These are phyloP conservation scores for Solanum microdontum DNA, from an alignment of 257 asterid genomes.

Conservation along the genomic window DNA sequence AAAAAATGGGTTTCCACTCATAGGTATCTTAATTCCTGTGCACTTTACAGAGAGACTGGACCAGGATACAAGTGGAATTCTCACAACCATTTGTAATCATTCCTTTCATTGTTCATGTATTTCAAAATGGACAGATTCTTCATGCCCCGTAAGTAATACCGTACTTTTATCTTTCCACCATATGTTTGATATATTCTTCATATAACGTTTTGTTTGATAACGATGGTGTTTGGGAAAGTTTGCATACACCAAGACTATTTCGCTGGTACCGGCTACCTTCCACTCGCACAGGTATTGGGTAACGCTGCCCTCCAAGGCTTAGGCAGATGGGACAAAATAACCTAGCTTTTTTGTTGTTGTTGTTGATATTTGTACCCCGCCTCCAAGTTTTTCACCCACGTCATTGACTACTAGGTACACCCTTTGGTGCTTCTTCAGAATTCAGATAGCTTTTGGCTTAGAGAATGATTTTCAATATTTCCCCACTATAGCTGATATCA, in stretches of 20 bases:
- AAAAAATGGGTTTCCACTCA: background rate
- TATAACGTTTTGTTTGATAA: background rate
- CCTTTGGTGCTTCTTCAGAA: background rate
- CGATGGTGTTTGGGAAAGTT: background rate
- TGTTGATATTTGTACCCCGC: background rate
- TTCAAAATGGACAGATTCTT: slow-evolving; percentile 96
- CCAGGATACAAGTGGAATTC: slow-evolving; percentile 82
- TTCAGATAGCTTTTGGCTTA: background rate
- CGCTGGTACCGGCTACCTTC: background rate
- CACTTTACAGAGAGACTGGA: slow-evolving; percentile 72
- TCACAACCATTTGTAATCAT: slow-evolving; percentile 91
- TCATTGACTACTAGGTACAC: background rate
- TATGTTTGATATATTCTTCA: background rate
- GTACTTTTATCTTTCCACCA: background rate
- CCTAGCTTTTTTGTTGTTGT: background rate
- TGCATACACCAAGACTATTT: background rate
- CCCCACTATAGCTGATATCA: background rate
- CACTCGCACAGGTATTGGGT: background rate
- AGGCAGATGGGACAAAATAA: background rate
- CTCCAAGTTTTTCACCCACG: background rate
- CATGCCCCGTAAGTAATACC: slow-evolving; percentile 78
- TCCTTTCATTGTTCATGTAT: slow-evolving; percentile 98
- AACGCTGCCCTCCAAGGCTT: background rate
- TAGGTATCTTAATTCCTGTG: background rate
- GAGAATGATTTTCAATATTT: background rate